Evolutionary conservation across 352 stramenopile species (phyloP).

Genomic region (Phytophthora sp.): DNA sequence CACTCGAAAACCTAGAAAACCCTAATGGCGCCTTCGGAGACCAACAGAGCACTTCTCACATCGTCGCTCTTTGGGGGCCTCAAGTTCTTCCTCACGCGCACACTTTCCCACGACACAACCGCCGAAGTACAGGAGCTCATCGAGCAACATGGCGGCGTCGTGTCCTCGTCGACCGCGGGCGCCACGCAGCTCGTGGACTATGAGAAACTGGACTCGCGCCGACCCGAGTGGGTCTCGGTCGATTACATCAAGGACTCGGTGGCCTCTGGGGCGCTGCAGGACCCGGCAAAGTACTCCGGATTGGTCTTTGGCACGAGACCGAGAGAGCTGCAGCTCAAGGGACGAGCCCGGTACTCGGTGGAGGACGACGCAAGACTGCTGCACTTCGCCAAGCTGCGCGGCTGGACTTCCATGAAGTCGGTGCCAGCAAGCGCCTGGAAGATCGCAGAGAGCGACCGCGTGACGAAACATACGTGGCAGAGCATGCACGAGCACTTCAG

Average conservation of each 20-base stretch:
- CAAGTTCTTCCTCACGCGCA: conserved; percentile 46
- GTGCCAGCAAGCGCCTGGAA: conserved; percentile 30
- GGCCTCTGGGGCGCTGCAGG: conserved; percentile 34
- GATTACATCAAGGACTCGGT: conserved; percentile 59
- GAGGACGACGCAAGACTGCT: conserved; percentile 57
- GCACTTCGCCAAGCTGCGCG: conserved; percentile 39
- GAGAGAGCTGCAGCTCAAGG: background rate
- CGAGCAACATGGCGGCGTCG: conserved; percentile 42
- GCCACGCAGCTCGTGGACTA: conserved; percentile 54
- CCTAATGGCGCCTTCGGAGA: conserved; percentile 5
- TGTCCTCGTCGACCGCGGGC: conserved; percentile 13
- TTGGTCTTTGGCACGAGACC: conserved; percentile 4
- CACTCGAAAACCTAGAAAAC: conserved; percentile 20
- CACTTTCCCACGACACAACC: conserved; percentile 29
- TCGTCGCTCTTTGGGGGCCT: conserved; percentile 36
- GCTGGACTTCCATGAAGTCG: conserved; percentile 26
- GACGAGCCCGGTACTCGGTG: conserved; percentile 33
- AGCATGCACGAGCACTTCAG: conserved; percentile 66
- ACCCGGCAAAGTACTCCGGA: conserved; percentile 46
- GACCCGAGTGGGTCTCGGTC: conserved; percentile 47
- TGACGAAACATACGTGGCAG: conserved; percentile 40
- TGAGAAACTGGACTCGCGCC: conserved; percentile 28
- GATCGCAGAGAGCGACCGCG: conserved; percentile 18
- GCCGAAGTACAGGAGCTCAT: conserved; percentile 33
- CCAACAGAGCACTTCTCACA: no score